These are phyloP conservation scores for Fusarium decemcellulare DNA, from an alignment of 2,329 filamentous ascomycete genomes.

Conservation along the genomic window DNA sequence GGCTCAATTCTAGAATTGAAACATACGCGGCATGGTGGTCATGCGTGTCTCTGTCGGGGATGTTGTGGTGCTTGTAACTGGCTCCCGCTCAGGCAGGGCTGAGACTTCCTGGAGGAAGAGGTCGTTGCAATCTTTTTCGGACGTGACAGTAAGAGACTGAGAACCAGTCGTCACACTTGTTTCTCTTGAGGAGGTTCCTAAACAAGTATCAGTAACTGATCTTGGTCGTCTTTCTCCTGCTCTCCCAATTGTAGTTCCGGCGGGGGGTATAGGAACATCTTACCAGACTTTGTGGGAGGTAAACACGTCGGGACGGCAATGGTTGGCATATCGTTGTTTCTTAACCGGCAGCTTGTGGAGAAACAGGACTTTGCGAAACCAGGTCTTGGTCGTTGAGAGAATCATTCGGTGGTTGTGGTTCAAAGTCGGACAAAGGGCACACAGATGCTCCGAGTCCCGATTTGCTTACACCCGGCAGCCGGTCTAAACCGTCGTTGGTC, in stretches of 20 bases:
- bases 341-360: neutral
- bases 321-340: slow-evolving; percentile 13
- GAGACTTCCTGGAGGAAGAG: slow-evolving; percentile 43
- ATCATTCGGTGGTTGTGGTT: neutral
- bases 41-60: slow-evolving; percentile 19
- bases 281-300: slow-evolving; percentile 15
- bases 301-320: neutral
- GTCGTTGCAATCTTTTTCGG: slow-evolving; percentile 45
- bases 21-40: slow-evolving; percentile 32
- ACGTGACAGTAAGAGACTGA: slow-evolving; percentile 31
- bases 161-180: neutral
- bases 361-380: neutral
- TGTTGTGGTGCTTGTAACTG: slow-evolving; percentile 4
- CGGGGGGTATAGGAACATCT: neutral
- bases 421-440: neutral
- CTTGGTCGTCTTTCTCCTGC: no score
- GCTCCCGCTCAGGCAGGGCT: slow-evolving; percentile 47
- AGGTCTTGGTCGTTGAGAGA: neutral
- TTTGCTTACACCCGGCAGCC: slow-evolving; percentile 18
- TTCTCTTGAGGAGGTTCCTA: slow-evolving; percentile 12
- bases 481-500: neutral
- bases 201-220: neutral
- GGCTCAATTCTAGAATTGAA: no score
- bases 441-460: slow-evolving; percentile 30
- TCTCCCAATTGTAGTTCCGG: neutral